Conservation (phyloP, 352 stramenopile genomes). For the Phytopythium mirpurense region DNA sequence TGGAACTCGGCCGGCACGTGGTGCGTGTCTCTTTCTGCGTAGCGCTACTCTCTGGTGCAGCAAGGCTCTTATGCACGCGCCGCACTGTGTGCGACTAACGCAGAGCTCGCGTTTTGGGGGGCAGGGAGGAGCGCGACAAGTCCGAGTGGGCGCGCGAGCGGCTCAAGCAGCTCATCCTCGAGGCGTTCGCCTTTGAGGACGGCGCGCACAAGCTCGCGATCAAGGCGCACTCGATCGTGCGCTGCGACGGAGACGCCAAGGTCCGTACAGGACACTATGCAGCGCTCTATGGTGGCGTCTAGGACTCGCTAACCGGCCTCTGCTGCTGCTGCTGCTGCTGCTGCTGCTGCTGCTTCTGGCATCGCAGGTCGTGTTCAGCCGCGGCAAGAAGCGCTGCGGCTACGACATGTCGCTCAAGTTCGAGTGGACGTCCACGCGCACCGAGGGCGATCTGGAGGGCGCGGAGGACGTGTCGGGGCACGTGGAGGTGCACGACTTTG, state of each 20-base stretch:
- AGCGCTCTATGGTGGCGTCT: no score
- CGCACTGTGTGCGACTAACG: no score
- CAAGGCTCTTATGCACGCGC: no score
- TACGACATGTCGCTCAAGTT: constrained; percentile 85
- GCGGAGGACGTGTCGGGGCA: constrained; percentile 49
- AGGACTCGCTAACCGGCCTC: no score
- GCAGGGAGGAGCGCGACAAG: constrained; percentile 79
- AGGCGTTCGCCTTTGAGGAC: constrained; percentile 51
- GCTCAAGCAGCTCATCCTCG: constrained; percentile 67
- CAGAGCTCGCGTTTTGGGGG: no score
- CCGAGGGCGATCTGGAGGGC: constrained; percentile 30
- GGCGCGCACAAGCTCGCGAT: constrained; percentile 39
- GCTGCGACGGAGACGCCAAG: constrained; percentile 79
- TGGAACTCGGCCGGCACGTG: constrained; percentile 82
- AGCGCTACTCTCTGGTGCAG: no score
- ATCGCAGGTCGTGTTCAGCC: constrained; percentile 63
- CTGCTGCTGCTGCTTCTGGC: background rate
- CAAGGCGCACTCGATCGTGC: constrained; percentile 54
- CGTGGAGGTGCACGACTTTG: constrained; percentile 81
- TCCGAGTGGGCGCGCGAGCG: constrained; percentile 71
- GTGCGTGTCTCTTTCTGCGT: constrained; percentile 18
- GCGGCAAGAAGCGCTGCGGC: constrained; percentile 80
- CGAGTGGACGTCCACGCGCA: constrained; percentile 43
- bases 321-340: background rate
- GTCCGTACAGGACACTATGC: no score